A percentile compares a stretch with the other conserved stretches of the same genome.
Conservation (phyloP, 2,329 filamentous ascomycete species). For the Cladosporium velox region DNA sequence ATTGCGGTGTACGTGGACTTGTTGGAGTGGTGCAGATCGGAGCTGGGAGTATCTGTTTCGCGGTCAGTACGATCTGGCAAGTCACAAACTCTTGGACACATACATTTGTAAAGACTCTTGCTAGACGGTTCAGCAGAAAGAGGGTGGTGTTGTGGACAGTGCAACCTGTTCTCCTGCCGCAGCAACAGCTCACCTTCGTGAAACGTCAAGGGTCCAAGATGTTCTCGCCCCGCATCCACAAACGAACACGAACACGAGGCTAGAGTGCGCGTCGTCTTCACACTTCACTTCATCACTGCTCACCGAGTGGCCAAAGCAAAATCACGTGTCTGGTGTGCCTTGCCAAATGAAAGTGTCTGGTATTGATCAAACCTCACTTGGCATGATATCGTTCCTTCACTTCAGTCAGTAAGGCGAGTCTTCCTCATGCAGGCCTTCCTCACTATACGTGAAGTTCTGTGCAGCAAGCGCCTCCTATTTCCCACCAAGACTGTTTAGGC, state of each 20-base stretch:
- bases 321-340: background rate
- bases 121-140: background rate
- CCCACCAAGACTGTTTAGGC: background rate
- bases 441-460: slow-evolving; percentile 5
- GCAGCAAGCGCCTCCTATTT: slow-evolving; percentile 14
- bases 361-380: background rate
- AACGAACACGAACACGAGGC: background rate
- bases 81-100: background rate
- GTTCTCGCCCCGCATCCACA: slow-evolving; percentile 13
- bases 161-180: slow-evolving; percentile 17
- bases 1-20: slow-evolving; percentile 19
- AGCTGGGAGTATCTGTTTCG: background rate
- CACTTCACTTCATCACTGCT: slow-evolving; percentile 10
- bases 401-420: background rate
- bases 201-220: slow-evolving; percentile 11
- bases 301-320: background rate
- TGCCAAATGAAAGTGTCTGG: background rate
- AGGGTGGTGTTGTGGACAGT: slow-evolving; percentile 1
- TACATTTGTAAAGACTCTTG: background rate
- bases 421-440: background rate
- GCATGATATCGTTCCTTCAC: background rate
- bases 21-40: background rate
- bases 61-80: background rate
- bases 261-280: slow-evolving; percentile 5
- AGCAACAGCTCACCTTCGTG: slow-evolving; percentile 3